phyloP scores from a whole-genome alignment of 202 grass and related monocot species.

The Brachypodium distachyon region DNA sequence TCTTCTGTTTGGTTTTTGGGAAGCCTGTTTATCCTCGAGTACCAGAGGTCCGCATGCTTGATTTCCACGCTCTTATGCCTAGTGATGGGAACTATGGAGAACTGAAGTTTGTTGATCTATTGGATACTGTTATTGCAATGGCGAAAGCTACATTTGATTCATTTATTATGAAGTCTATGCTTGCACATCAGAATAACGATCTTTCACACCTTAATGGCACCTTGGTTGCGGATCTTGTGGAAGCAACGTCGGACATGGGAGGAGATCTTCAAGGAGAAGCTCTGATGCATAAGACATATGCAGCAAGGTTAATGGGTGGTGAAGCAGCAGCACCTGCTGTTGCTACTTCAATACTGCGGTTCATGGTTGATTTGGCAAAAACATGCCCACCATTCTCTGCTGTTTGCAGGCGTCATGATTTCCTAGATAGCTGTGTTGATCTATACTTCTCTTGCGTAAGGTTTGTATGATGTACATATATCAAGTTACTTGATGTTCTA shows the following conservation, averaged over 20 bases:
- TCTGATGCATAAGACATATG: slow-evolving; percentile 98
- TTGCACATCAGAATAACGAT: slow-evolving; percentile 91
- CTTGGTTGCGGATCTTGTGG: slow-evolving; percentile 79
- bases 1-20: slow-evolving; percentile 96
- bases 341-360: slow-evolving; percentile 85
- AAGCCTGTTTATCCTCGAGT: slow-evolving; percentile 94
- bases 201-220: slow-evolving; percentile 83
- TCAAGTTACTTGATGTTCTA: slow-evolving; percentile 10
- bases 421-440: slow-evolving; percentile 93
- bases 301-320: slow-evolving; percentile 93
- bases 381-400: slow-evolving; percentile 77
- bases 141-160: slow-evolving; percentile 91
- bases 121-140: slow-evolving; percentile 90
- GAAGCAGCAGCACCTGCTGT: slow-evolving; percentile 90
- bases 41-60: slow-evolving; percentile 98
- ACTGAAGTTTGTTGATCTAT: slow-evolving; percentile 88
- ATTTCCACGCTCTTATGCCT: slow-evolving; percentile 94
- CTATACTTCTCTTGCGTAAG: slow-evolving; percentile 97
- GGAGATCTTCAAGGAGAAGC: slow-evolving; percentile 97
- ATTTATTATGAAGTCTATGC: slow-evolving; percentile 85
- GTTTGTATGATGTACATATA: slow-evolving; percentile 44
- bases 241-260: slow-evolving; percentile 56
- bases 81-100: slow-evolving; percentile 96
- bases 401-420: slow-evolving; percentile 80
- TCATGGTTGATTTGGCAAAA: slow-evolving; percentile 97